Evolutionary conservation across 805 yeast species (phyloP).

Genomic region (Kodamaea jinghongensis): DNA sequence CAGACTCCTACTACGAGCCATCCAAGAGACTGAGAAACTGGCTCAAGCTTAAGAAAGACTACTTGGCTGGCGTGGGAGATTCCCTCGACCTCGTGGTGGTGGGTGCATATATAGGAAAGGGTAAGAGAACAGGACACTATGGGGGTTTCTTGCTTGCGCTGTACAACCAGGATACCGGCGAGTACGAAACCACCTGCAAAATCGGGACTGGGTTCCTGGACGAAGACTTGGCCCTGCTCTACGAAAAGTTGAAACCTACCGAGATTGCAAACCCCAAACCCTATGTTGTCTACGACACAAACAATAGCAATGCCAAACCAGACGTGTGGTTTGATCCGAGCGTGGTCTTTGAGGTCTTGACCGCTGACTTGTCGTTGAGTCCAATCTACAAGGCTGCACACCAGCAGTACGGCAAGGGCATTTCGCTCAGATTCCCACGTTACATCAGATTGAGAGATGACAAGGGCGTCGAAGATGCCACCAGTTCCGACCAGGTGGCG

Average conservation of each 20-base stretch:
- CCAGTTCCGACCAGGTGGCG: slow-evolving; percentile 76
- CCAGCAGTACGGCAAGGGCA: slow-evolving; percentile 71
- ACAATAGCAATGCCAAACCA: slow-evolving; percentile 65
- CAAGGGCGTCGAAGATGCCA: slow-evolving; percentile 81
- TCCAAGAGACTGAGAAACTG: slow-evolving; percentile 93
- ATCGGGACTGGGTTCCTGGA: slow-evolving; percentile 97
- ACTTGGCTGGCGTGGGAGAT: slow-evolving; percentile 93
- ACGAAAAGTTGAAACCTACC: slow-evolving; percentile 62
- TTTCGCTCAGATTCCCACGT: slow-evolving; percentile 85
- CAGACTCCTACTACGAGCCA: slow-evolving; percentile 85
- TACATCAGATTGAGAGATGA: slow-evolving; percentile 83
- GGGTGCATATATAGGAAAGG: slow-evolving; percentile 92
- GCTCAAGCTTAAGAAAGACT: slow-evolving; percentile 94
- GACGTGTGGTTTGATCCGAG: slow-evolving; percentile 96
- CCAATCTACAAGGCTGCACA: slow-evolving; percentile 88
- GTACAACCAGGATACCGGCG: slow-evolving; percentile 87
- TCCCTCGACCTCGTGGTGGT: slow-evolving; percentile 89
- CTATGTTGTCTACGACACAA: slow-evolving; percentile 61
- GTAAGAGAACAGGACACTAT: slow-evolving; percentile 91
- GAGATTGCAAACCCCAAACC: slow-evolving; percentile 64
- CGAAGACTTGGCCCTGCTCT: slow-evolving; percentile 63
- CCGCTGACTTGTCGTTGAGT: slow-evolving; percentile 86
- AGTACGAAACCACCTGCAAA: slow-evolving; percentile 92
- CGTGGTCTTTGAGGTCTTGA: slow-evolving; percentile 77
- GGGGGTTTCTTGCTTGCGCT: slow-evolving; percentile 94